These are phyloP conservation scores for Boletus huronensis DNA, from an alignment of 768 basidiomycete species.

Conservation along the genomic window DNA sequence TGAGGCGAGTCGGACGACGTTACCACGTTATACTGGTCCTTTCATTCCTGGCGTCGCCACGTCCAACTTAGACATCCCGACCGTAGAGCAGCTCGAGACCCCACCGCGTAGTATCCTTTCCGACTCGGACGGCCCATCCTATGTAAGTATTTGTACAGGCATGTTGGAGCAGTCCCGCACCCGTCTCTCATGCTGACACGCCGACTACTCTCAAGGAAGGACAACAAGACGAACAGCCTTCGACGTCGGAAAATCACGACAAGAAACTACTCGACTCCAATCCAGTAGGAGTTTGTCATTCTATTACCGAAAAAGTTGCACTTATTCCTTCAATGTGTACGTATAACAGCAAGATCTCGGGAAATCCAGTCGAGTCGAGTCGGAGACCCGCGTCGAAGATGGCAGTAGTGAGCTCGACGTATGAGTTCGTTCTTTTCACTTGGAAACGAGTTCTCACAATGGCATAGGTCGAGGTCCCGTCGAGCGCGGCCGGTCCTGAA, in stretches of 20 bases:
- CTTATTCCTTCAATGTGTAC: neutral
- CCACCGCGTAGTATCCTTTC: slow-evolving; percentile 12
- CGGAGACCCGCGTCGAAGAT: neutral
- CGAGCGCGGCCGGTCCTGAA: neutral
- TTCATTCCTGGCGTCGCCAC: slow-evolving; percentile 15
- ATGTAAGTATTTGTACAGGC: neutral
- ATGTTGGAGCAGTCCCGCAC: neutral
- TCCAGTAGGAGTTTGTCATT: neutral
- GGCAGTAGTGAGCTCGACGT: neutral
- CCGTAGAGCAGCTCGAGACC: slow-evolving; percentile 27
- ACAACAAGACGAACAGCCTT: neutral
- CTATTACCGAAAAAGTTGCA: neutral
- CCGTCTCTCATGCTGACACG: neutral
- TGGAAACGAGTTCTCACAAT: neutral
- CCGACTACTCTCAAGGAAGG: rapidly evolving
- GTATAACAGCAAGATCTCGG: neutral
- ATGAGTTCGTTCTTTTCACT: neutral
- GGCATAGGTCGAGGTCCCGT: neutral
- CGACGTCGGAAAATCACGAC: neutral
- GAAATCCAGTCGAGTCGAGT: neutral
- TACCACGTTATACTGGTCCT: slow-evolving; percentile 23
- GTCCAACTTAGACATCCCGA: slow-evolving; percentile 28
- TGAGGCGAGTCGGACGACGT: slow-evolving; percentile 11
- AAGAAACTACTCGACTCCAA: neutral
- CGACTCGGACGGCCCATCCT: neutral